Evolutionary conservation across 768 basidiomycete species (phyloP).

Genomic region (Suillus lakei): DNA sequence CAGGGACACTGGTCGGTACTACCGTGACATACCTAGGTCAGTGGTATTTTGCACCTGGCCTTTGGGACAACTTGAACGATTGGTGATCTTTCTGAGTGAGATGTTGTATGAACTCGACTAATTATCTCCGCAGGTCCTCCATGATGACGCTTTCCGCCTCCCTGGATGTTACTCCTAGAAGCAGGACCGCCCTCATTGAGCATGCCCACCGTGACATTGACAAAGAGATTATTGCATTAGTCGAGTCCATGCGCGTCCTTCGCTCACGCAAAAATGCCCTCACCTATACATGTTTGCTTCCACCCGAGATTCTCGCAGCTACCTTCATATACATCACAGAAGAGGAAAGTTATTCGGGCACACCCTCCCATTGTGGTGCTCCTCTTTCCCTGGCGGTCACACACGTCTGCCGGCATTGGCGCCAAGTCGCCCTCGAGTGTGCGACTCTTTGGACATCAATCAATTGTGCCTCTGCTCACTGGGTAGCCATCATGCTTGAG

Average conservation of each 20-base stretch:
- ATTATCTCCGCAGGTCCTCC: not conserved
- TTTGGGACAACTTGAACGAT: not conserved
- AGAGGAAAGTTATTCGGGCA: not conserved
- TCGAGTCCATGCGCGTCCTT: constrained; percentile 15
- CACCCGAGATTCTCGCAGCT: constrained; percentile 25
- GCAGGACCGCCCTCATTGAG: not conserved
- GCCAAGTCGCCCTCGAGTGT: constrained; percentile 52
- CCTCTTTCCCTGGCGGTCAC: constrained; percentile 53
- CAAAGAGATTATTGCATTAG: constrained; percentile 21
- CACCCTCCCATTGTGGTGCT: not conserved
- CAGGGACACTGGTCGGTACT: too few relatives aligned
- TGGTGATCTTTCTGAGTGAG: not conserved
- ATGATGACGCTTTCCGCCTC: not conserved
- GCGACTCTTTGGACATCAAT: constrained; percentile 62
- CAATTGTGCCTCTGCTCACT: too few relatives aligned
- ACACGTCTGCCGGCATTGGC: constrained; percentile 67
- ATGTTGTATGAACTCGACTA: not conserved
- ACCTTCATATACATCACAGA: constrained; percentile 21
- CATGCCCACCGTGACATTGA: constrained; percentile 19
- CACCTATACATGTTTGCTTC: constrained; percentile 22
- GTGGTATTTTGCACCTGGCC: constrained; percentile 1
- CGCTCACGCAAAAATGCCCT: constrained; percentile 22
- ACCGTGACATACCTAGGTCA: too few relatives aligned
- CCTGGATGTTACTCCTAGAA: not conserved
- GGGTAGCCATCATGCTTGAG: constrained; percentile 47